Percentiles rank a stretch among this genome's conserved stretches.
phyloP scores from a whole-genome alignment of 169 alveolate species.

The Sarcocystis neurona region DNA sequence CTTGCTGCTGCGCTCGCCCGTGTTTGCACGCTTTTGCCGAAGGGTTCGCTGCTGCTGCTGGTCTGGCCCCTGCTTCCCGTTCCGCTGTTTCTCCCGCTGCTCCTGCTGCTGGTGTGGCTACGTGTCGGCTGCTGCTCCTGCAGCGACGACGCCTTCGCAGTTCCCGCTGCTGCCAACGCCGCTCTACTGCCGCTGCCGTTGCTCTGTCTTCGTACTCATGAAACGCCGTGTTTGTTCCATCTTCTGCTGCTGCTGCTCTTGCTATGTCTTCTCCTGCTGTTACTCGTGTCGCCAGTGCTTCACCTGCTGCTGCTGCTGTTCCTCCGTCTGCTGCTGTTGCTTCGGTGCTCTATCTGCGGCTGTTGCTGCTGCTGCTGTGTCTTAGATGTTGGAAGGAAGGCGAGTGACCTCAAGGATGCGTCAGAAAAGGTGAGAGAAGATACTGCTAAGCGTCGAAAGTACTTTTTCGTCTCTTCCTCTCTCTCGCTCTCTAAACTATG shows the following conservation, averaged over 20 bases:
- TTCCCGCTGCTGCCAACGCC: background rate
- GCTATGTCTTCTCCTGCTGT: background rate
- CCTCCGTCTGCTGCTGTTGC: no score
- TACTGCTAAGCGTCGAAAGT: background rate
- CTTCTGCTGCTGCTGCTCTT: background rate
- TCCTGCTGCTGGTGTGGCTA: no score
- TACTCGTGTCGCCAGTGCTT: background rate
- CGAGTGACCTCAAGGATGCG: constrained; percentile 44
- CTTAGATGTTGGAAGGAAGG: constrained; percentile 48
- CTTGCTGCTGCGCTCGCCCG: no score
- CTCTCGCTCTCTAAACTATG: background rate
- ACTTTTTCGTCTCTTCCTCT: background rate
- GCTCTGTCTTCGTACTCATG: no score
- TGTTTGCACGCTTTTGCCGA: no score
- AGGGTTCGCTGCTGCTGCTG: no score
- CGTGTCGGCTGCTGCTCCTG: no score
- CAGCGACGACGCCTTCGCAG: background rate
- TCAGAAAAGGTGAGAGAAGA: constrained; percentile 36
- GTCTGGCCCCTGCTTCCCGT: no score
- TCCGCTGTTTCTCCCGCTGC: no score
- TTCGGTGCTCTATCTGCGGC: no score
- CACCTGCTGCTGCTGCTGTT: background rate
- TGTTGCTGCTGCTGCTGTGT: background rate
- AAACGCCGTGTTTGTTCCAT: background rate
- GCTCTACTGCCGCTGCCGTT: no score